phyloP scores from a whole-genome alignment of 257 asterid species.

The Forsythia viridissima region DNA sequence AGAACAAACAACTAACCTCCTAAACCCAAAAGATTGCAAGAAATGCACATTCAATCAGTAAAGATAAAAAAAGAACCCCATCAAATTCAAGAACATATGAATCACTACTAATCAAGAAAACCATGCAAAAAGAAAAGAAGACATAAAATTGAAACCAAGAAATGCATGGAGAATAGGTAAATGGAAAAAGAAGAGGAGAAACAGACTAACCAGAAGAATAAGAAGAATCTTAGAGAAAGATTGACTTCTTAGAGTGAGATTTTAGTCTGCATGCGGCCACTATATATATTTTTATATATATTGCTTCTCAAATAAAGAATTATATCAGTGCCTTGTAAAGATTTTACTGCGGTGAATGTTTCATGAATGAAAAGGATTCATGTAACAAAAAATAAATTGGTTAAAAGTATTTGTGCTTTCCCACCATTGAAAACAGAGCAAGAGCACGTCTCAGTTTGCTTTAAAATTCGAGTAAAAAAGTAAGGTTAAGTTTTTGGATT shows the following conservation, averaged over 20 bases:
- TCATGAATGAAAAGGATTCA: constrained; percentile 23
- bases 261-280: constrained; percentile 49
- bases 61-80: constrained; percentile 7
- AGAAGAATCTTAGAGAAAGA: constrained; percentile 22
- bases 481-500: too few relatives aligned
- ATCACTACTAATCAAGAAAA: constrained; percentile 15
- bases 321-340: too few relatives aligned
- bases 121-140: constrained; percentile 21
- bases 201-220: constrained; percentile 32
- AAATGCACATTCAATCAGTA: constrained; percentile 22
- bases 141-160: not conserved
- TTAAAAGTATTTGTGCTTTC: not conserved
- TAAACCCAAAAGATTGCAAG: constrained; percentile 28
- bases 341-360: not conserved
- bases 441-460: too few relatives aligned
- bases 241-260: not conserved
- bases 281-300: not conserved
- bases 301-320: not conserved
- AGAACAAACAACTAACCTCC: constrained; percentile 20
- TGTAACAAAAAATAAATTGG: constrained; percentile 9
- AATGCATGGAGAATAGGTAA: constrained; percentile 26
- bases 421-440: not conserved
- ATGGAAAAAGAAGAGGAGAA: constrained; percentile 6
- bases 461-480: too few relatives aligned
- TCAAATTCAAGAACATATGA: constrained; percentile 25